phyloP scores from a whole-genome alignment of 202 grass and related monocot genomes.

The Tripidium arundinaceum region DNA sequence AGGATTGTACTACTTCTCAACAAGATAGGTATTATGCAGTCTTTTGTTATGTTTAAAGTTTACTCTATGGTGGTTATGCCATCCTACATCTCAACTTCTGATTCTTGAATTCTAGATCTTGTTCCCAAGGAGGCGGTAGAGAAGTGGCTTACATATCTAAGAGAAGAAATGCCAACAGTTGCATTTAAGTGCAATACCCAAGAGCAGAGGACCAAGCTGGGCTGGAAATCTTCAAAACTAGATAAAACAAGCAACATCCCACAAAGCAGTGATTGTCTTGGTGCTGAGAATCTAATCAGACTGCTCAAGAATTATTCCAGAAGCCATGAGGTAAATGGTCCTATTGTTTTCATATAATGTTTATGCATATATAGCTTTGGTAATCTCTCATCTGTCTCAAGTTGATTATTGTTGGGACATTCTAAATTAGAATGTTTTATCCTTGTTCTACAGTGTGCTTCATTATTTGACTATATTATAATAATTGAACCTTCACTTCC shows the following conservation, averaged over 20 bases:
- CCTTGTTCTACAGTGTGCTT: neutral
- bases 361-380: neutral
- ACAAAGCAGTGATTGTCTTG: slow-evolving; percentile 93
- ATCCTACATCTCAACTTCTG: slow-evolving; percentile 11
- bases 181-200: slow-evolving; percentile 98
- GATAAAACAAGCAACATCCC: slow-evolving; percentile 57
- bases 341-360: neutral
- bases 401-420: slow-evolving; percentile 8
- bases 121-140: slow-evolving; percentile 74
- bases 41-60: neutral
- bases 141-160: slow-evolving; percentile 91
- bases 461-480: neutral
- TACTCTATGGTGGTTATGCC: neutral
- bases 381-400: neutral
- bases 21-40: slow-evolving; percentile 65
- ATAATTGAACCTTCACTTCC: neutral
- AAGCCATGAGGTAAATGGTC: slow-evolving; percentile 73
- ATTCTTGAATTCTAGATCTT: slow-evolving; percentile 51
- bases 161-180: slow-evolving; percentile 86
- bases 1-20: slow-evolving; percentile 87
- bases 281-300: slow-evolving; percentile 91
- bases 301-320: slow-evolving; percentile 96
- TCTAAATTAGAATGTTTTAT: neutral
- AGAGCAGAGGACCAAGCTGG: slow-evolving; percentile 87
- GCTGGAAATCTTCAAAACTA: slow-evolving; percentile 89